Base-by-base conservation (phyloP, 805 yeast species). In the Candida nonsorbophila region DNA sequence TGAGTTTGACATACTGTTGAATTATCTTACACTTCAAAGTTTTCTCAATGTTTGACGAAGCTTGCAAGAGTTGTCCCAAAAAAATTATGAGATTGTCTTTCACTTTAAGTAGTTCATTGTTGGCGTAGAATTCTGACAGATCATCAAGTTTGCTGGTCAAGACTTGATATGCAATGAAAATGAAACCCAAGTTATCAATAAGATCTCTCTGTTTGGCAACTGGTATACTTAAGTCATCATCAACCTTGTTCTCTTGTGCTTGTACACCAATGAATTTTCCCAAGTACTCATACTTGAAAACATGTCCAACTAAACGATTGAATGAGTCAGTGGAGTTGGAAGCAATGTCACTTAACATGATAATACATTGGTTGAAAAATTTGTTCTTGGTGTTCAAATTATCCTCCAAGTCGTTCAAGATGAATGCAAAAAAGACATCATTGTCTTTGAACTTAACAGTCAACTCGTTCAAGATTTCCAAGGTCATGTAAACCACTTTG, bases 71-170 rank as follows among this genome's bases (percentile, higher is more conserved):
- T 45, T 74, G 79, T n/a, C 87, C 77, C 40, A 85, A 51, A 24
- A 80, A 59, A 30, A 78, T 73, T 17, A 87, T 55, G 10, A 88
- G 59, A 22, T 77, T 77, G 44, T 87, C 95, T 37, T 82, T 78
- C 49, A 58, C 72, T 6, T 49, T 41, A 10, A 53, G 41, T 29
- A 84, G 50, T 6, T 64, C 53, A 36, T 67, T 70, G 9, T 30
- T 25, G 17, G 27, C 40, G 28, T 31, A 43, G 28, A 38, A 48
- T 14, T 30, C 27, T 8, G 22, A 18, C 13, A 10, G 9, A 3
- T 24, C 27, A 5, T 16, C 16, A n/a, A 22, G 14, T 10, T 15
- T 26, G 3, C 29, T 5, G 14, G 30, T 14, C 10, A 57, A 44
- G 4, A 59, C 64, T 41, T 69, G 69, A 34, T 56, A 53, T 2